Evolutionary conservation across 192 early-diverging fungal species (phyloP), one percentile per base, ranked within the genome.

Genomic region (Podila epigama): DNA sequence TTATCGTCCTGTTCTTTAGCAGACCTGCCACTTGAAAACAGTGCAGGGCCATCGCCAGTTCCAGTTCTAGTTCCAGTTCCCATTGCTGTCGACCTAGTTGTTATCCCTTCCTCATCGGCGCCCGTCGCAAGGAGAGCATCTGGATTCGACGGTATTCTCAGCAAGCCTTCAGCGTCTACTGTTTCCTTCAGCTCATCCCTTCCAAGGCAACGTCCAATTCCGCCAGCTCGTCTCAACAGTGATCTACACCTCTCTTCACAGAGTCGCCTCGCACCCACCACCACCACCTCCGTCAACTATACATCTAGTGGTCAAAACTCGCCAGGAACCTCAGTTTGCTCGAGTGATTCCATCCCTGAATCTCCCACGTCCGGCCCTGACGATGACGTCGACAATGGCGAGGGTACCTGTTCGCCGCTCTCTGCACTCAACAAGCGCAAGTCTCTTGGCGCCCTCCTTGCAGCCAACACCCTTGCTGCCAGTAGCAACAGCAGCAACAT

Each of bases 281-380:
- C 51, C 28, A 20, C 68, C 11, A 15, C 56, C 32, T 48, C 18
- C 32, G 9, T 59, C 2, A 48, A 77, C 36, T 77, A 77, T 53
- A 77, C 73, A 39, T 77, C 73, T 27, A 68, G 66, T 36, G 73
- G 73, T 27, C 65, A 68, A 60, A 77, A 77, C 32, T 77, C 73
- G 1, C 73, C 73, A 20, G 60, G 73, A 0, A 60, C 65, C 22
- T 77, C 73, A 2, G 28, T 64, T 20, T 62, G 64, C 33, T 62
- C 73, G 27, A 66, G 68, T 27, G 73, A 68, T 39, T 77, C 73
- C 8, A 51, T 58, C 29, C 65, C 60, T 12, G 73, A 68, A 25
- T 68, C 73, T 13, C 64, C 64, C 41, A 77, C 60, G 31, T 77
- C 73, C 39, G 73, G 73, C 20, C 40, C 73, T 4, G 73, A 77